Base-by-base conservation (phyloP, 2,329 filamentous ascomycete genomes). In the Verticillium tricorpus region DNA sequence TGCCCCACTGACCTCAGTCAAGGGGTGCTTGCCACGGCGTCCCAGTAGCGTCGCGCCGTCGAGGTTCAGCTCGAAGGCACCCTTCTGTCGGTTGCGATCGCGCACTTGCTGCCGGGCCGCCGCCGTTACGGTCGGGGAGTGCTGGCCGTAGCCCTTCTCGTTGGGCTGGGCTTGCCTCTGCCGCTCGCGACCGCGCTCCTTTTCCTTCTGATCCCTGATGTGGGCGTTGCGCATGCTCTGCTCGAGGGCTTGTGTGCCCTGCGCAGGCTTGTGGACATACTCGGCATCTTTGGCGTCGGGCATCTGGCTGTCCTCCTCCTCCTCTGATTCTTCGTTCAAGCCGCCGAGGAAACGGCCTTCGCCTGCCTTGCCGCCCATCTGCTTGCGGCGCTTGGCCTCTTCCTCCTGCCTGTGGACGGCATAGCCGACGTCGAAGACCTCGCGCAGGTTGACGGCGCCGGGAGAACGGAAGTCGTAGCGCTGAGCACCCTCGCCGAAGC, bases 351-450 rank as follows among this genome's bases (percentile, higher is more conserved):
- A 77, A 65, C 66, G 82, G 72, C 64, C 63, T 77, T 70, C 89
- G 74, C 79, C 89, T 81, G 69, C 90, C 85, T 81, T 93, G 82
- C 78, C 85, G 80, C 84, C 84, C 68, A 93, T 85, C 71, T 96
- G 91, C 76, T 96, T 96, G 66, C 92, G 87, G 60, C 93, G 88
- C 79, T 97, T 98, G 69, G 87, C 89, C 76, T 98, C 95, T 73
- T 99, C 95, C 76, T 98, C 95, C 75, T 98, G 93, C 56, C 95
- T 84, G 73, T 98, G 95, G 9, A 99, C 95, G 9, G 95, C 94
- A 71, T 99, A 99, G n/a, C 92, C 90, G 57, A 99, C 94, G 71
- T 99, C 95, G 68, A 99, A 99, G 2, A 98, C 93, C 76, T 99
- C 95, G 63, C 95, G 92, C 14, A 99, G 81, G 73, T 98, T 98